phyloP scores from a whole-genome alignment of 2,329 filamentous ascomycete genomes.

The Aspergillus sclerotialis region DNA sequence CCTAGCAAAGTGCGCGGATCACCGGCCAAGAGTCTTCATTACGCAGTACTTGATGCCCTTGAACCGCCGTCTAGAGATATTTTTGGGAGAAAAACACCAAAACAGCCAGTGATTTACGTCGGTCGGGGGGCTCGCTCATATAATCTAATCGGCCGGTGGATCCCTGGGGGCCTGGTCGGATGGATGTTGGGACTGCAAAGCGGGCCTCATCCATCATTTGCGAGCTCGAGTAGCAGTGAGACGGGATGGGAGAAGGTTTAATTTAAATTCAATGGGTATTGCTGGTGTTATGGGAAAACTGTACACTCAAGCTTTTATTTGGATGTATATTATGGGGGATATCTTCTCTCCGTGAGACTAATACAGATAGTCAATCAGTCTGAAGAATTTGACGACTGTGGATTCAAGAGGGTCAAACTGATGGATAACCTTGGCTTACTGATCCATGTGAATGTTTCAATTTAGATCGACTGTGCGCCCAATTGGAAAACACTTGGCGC shows the following conservation, averaged over 20 bases:
- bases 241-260: slow-evolving; percentile 29
- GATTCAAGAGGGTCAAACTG: too few relatives aligned
- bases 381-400: too few relatives aligned
- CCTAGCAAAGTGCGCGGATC: slow-evolving; percentile 51
- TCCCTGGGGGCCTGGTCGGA: slow-evolving; percentile 69
- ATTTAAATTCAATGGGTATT: background rate
- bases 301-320: too few relatives aligned
- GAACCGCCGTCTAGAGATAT: slow-evolving; percentile 42
- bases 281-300: too few relatives aligned
- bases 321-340: background rate
- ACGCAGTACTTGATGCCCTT: slow-evolving; percentile 84
- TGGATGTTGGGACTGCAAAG: slow-evolving; percentile 82
- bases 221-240: slow-evolving; percentile 27
- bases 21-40: slow-evolving; percentile 70
- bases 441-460: too few relatives aligned
- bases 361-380: too few relatives aligned
- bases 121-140: slow-evolving; percentile 81
- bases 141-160: slow-evolving; percentile 74
- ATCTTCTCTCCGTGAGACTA: too few relatives aligned
- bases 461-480: too few relatives aligned
- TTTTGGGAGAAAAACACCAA: slow-evolving; percentile 30
- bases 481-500: too few relatives aligned
- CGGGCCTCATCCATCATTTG: slow-evolving; percentile 9
- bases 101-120: slow-evolving; percentile 61
- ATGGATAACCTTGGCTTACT: too few relatives aligned